A percentile compares a stretch with the other conserved stretches of the same genome.
These are phyloP conservation scores for Pyrenophora teres DNA, from an alignment of 2,329 filamentous ascomycete species.

Conservation along the genomic window DNA sequence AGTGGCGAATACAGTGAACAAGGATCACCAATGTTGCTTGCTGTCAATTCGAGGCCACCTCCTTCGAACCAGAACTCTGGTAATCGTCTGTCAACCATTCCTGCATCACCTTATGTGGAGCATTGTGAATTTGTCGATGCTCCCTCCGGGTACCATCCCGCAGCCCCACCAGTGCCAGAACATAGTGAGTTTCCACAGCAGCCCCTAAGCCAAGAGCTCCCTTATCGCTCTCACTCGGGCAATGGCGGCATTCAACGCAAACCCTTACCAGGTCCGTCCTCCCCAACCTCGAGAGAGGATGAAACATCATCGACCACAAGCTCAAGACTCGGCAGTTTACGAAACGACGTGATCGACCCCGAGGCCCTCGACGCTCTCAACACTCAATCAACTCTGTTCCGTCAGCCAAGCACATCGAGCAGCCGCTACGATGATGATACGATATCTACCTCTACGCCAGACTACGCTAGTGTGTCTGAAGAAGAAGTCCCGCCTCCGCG, in stretches of 20 bases:
- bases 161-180: constrained; percentile 45
- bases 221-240: constrained; percentile 32
- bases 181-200: constrained; percentile 36
- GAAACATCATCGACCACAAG: constrained; percentile 45
- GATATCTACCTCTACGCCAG: constrained; percentile 69
- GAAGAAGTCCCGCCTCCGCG: constrained; percentile 38
- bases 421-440: constrained; percentile 68
- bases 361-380: constrained; percentile 51
- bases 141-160: constrained; percentile 37
- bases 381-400: constrained; percentile 29
- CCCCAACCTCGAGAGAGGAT: constrained; percentile 43
- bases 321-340: constrained; percentile 52
- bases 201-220: constrained; percentile 29
- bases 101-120: constrained; percentile 51
- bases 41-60: constrained; percentile 58
- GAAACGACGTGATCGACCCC: constrained; percentile 52
- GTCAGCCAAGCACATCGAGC: constrained; percentile 48
- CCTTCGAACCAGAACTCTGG: constrained; percentile 56
- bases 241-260: constrained; percentile 43
- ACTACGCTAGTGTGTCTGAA: constrained; percentile 72
- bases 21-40: constrained; percentile 33
- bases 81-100: constrained; percentile 52
- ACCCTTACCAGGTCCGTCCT: constrained; percentile 50
- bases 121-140: constrained; percentile 45
- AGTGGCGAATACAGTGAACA: constrained; percentile 38